phyloP scores from a whole-genome alignment of 176 grass and related monocot species.

The Elaeis guineensis region DNA sequence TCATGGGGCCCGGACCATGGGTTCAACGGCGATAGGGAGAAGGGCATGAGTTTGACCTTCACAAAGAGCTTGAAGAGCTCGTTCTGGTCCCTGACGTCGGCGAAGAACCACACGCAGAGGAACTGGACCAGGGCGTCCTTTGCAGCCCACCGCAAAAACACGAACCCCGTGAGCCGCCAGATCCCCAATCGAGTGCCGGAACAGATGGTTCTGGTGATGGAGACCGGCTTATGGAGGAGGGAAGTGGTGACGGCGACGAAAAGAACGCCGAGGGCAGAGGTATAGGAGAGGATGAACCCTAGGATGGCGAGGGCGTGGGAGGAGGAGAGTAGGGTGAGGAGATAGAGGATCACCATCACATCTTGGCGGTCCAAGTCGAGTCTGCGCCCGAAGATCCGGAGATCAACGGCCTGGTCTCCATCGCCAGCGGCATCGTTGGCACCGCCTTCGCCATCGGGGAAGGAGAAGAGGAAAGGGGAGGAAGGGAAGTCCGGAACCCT shows the following conservation, averaged over 20 bases:
- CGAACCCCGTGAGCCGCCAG: slow-evolving; percentile 40
- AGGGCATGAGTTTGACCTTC: slow-evolving; percentile 67
- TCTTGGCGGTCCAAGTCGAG: slow-evolving; percentile 57
- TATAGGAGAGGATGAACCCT: slow-evolving; percentile 57
- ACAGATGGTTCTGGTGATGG: slow-evolving; percentile 25
- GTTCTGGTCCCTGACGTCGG: slow-evolving; percentile 54
- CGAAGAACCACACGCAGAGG: slow-evolving; percentile 70
- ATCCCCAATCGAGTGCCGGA: slow-evolving; percentile 31
- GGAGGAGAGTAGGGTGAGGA: slow-evolving; percentile 57
- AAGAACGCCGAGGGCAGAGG: slow-evolving; percentile 45
- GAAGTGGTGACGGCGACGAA: slow-evolving; percentile 41
- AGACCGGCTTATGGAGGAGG: slow-evolving; percentile 27
- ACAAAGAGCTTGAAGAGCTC: slow-evolving; percentile 81
- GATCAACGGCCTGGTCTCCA: slow-evolving; percentile 17
- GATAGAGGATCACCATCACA: slow-evolving; percentile 43
- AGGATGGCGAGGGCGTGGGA: slow-evolving; percentile 57
- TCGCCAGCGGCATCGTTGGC: neutral
- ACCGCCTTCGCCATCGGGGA: neutral
- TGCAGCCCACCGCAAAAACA: slow-evolving; percentile 70
- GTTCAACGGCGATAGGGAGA: slow-evolving; percentile 47
- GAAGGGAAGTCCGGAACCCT: slow-evolving; percentile 15
- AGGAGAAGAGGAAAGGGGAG: slow-evolving; percentile 32
- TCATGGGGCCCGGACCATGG: slow-evolving; percentile 45
- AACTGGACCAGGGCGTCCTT: slow-evolving; percentile 69
- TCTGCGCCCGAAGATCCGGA: slow-evolving; percentile 25